These are phyloP conservation scores for Prunus fruticosa DNA, from an alignment of 306 rosid species.

Conservation along the genomic window DNA sequence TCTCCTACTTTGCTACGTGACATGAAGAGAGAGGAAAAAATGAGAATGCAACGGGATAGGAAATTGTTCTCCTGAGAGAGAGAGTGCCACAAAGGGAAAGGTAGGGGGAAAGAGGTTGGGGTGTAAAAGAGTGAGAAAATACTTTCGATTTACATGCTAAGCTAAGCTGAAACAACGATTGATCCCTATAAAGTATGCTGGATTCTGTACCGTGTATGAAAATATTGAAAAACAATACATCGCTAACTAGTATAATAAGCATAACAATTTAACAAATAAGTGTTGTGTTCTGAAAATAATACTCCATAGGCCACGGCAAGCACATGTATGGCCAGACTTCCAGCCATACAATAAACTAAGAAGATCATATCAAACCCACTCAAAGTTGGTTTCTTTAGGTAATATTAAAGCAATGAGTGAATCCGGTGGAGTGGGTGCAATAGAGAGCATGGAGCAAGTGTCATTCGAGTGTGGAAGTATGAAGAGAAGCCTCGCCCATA, in stretches of 20 bases:
- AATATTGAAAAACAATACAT: neutral
- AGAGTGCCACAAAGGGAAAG: no score
- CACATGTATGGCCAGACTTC: neutral
- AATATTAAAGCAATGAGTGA: constrained; percentile 81
- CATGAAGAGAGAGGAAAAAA: no score
- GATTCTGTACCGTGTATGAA: neutral
- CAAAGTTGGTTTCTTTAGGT: constrained; percentile 90
- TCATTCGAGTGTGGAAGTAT: constrained; percentile 82
- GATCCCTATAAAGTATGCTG: no score
- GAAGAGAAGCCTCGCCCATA: constrained; percentile 94
- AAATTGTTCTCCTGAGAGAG: no score
- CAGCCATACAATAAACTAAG: neutral
- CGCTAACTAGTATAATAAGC: neutral
- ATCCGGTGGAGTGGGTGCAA: constrained; percentile 64
- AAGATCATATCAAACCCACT: constrained; percentile 71
- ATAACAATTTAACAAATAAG: neutral
- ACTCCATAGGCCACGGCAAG: neutral
- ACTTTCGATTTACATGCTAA: no score
- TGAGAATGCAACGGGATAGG: no score
- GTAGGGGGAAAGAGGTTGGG: no score
- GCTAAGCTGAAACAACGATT: no score
- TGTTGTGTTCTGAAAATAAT: neutral
- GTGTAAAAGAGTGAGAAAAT: no score
- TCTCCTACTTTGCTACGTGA: no score
- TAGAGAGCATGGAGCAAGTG: constrained; percentile 69